Conservation (phyloP, 1,139 yeast species). For the Debaryomyces fabryi region DNA sequence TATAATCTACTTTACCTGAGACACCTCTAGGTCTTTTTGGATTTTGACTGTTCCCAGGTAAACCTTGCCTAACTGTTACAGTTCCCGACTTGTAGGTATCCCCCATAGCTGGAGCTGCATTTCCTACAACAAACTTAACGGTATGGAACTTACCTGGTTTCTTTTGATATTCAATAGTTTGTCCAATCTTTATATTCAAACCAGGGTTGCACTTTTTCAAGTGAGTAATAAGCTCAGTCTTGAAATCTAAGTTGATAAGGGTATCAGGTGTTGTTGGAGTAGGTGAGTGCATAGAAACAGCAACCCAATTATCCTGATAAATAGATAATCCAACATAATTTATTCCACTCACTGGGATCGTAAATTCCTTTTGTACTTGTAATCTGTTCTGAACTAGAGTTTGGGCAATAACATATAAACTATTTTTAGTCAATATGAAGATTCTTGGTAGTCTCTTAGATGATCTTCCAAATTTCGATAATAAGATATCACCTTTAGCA, state of each 20-base stretch:
- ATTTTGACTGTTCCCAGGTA: constrained; percentile 69
- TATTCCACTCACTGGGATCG: constrained; percentile 63
- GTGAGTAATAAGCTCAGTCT: constrained; percentile 86
- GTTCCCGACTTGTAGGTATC: constrained; percentile 89
- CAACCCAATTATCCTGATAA: constrained; percentile 92
- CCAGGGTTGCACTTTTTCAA: constrained; percentile 65
- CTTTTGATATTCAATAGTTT: constrained; percentile 80
- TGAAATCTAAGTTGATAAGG: constrained; percentile 76
- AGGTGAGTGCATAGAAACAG: constrained; percentile 58
- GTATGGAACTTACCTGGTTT: constrained; percentile 83
- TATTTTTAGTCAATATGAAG: constrained; percentile 64
- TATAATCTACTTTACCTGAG: constrained; percentile 44
- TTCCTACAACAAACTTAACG: constrained; percentile 67
- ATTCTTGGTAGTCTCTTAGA: constrained; percentile 77
- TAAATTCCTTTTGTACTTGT: constrained; percentile 64
- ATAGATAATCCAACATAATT: constrained; percentile 69
- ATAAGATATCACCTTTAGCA: constrained; percentile 74
- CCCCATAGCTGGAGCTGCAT: constrained; percentile 55
- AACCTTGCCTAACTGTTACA: constrained; percentile 79
- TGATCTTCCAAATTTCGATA: constrained; percentile 90
- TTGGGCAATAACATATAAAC: constrained; percentile 73
- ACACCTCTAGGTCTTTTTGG: constrained; percentile 67
- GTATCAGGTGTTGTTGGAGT: constrained; percentile 72
- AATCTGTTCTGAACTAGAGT: constrained; percentile 72
- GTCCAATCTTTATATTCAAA: constrained; percentile 66